Evolutionary conservation across 2,329 filamentous ascomycete genomes (phyloP), one percentile per base, ranked within the genome.

Genomic region (Setomelanomma holmii): DNA sequence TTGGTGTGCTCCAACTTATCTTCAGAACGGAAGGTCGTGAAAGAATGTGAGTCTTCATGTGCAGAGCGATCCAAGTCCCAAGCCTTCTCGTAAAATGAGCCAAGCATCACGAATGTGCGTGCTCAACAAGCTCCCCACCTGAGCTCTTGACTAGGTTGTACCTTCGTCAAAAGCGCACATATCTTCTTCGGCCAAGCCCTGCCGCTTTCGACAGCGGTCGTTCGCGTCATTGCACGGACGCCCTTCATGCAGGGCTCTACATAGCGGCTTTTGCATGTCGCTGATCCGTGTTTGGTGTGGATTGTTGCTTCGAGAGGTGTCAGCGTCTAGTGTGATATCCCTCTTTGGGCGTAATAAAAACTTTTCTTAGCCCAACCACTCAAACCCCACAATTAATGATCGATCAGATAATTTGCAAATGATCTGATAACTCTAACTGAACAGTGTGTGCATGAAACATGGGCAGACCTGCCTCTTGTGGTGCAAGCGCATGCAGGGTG

Each of bases 371-470:
- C 27, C 45, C 42, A 21, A 44, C 4, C 5, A 49, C 39, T 24
- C 20, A 42, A 50, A 40, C 58, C 50, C 65, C 58, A 63, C 49
- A 60, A 48, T 53, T 57, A 59, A 63, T 63, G 66, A 69, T 70
- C 67, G 54, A 67, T 69, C 66, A 62, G 66, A 67, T 68, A 67
- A 67, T 34, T 50, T 16, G 22, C n/a, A 36, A 16, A 36, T 38
- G 49, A 73, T 73, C 69, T 69, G 70, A 72, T 72, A 74, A 73
- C 50, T 60, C 24, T 57, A 58, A 58, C 41, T 55, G 40, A 27
- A 47, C 41, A 34, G 38, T 48, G 39, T 20, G 48, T 51, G 56
- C 57, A 47, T 36, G 49, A 21, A 49, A 24, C 20, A 11, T 22
- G 21, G 24, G 39, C 58, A 61, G 60, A 66, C 50, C 51, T 65